A percentile compares a stretch with the other conserved stretches of the same genome.
phyloP scores from a whole-genome alignment of 805 yeast genomes.

The Candida manassasensis region DNA sequence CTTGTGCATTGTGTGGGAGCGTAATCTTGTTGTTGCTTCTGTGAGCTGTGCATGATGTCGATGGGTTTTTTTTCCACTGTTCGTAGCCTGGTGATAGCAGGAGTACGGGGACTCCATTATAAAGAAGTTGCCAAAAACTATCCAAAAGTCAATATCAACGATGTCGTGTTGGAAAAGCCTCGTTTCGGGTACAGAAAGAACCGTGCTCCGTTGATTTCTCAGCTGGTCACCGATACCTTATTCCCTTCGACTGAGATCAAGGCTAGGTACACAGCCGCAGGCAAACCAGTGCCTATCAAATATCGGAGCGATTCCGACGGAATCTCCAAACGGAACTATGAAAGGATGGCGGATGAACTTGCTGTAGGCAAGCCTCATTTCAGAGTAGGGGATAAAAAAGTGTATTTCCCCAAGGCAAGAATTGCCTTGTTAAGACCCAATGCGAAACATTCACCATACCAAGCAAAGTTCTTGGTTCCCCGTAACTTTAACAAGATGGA shows the following conservation, averaged over 20 bases:
- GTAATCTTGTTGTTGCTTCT: too few relatives aligned
- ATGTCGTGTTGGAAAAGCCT: conserved; percentile 35
- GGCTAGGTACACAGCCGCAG: conserved; percentile 29
- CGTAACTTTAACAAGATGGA: conserved; percentile 90
- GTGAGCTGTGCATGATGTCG: too few relatives aligned
- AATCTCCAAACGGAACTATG: conserved; percentile 35
- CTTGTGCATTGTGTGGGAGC: too few relatives aligned
- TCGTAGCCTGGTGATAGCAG: too few relatives aligned
- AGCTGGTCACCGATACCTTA: conserved; percentile 35
- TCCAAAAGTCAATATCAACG: conserved; percentile 36
- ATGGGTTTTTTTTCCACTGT: too few relatives aligned
- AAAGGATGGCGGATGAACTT: conserved; percentile 45
- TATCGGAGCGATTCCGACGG: conserved; percentile 29
- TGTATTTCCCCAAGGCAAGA: conserved; percentile 83
- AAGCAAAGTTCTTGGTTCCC: conserved; percentile 94
- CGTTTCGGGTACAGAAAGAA: conserved; percentile 36
- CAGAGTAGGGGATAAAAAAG: conserved; percentile 67
- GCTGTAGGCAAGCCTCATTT: conserved; percentile 72
- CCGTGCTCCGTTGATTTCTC: conserved; percentile 36
- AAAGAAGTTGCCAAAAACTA: conserved; percentile 27
- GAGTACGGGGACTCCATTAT: conserved; percentile 23
- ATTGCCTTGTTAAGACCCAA: conserved; percentile 79
- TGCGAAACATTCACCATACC: conserved; percentile 96
- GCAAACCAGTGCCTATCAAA: conserved; percentile 41
- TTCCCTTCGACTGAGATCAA: conserved; percentile 35